Evolutionary conservation across 179 eudicot species (phyloP).

Genomic region (Beta macrorhiza): DNA sequence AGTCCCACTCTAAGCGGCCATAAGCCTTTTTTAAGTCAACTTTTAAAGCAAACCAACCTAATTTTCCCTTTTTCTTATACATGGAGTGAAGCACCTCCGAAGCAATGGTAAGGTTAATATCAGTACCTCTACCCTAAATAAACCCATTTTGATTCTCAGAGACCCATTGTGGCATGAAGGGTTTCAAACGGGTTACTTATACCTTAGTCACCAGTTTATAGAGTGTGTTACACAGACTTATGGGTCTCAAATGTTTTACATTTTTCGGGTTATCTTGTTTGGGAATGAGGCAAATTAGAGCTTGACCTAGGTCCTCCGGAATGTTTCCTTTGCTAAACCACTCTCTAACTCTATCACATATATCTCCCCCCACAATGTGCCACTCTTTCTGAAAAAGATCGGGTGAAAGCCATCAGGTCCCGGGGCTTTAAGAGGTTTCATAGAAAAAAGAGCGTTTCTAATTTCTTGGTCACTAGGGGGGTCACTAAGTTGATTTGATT

Average conservation of each 20-base stretch:
- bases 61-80: too few relatives aligned
- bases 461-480: neutral
- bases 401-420: neutral
- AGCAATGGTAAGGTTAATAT: too few relatives aligned
- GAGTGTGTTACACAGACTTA: neutral
- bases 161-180: too few relatives aligned
- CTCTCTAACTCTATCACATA: neutral
- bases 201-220: too few relatives aligned
- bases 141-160: too few relatives aligned
- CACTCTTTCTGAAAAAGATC: neutral
- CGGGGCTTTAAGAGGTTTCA: neutral
- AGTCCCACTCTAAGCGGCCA: too few relatives aligned
- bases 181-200: too few relatives aligned
- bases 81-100: too few relatives aligned
- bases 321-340: neutral
- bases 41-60: too few relatives aligned
- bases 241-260: neutral
- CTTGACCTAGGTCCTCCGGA: neutral
- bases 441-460: neutral
- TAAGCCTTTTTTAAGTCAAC: too few relatives aligned
- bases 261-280: neutral
- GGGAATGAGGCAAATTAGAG: neutral
- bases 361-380: neutral
- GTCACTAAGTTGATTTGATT: neutral
- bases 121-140: too few relatives aligned